Percentiles rank a stretch among this genome's conserved stretches.
Evolutionary conservation across 2,329 filamentous ascomycete species (phyloP).

Genomic region (Ceratocystiopsis minuta): DNA sequence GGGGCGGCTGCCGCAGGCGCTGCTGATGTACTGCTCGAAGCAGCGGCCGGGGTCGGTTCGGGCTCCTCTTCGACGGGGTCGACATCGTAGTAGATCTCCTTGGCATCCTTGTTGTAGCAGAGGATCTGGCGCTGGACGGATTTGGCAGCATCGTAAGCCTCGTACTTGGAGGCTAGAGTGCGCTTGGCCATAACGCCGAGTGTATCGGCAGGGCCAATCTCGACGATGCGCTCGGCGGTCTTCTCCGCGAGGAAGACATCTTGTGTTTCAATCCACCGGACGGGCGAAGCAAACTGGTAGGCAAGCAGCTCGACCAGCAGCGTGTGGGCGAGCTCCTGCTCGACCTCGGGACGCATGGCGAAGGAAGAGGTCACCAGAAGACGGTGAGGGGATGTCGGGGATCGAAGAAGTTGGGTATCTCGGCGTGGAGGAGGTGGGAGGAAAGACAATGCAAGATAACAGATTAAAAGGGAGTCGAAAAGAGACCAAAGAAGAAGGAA

Average conservation of each 20-base stretch:
- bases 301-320: constrained; percentile 95
- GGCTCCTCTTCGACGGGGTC: constrained; percentile 87
- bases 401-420: too few species aligned
- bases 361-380: background rate
- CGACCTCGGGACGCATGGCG: constrained; percentile 90
- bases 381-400: too few species aligned
- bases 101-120: constrained; percentile 98
- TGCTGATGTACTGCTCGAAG: constrained; percentile 29
- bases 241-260: constrained; percentile 98
- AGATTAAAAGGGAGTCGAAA: too few species aligned
- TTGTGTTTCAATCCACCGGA: constrained; percentile 99
- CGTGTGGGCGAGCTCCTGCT: constrained; percentile 97
- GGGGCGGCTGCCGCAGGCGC: constrained; percentile 38
- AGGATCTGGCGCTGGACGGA: constrained; percentile 94
- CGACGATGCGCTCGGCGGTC: constrained; percentile 89
- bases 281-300: constrained; percentile 97
- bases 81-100: constrained; percentile 98
- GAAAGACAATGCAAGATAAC: too few species aligned
- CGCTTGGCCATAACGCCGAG: constrained; percentile 94
- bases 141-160: constrained; percentile 93
- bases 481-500: too few species aligned
- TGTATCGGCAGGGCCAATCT: constrained; percentile 92
- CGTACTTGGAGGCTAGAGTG: constrained; percentile 90
- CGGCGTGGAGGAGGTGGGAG: too few species aligned
- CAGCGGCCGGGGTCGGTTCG: constrained; percentile 26